These are phyloP conservation scores for Cinnamomum chago DNA, from an alignment of 164 flowering plant genomes.

Conservation along the genomic window DNA sequence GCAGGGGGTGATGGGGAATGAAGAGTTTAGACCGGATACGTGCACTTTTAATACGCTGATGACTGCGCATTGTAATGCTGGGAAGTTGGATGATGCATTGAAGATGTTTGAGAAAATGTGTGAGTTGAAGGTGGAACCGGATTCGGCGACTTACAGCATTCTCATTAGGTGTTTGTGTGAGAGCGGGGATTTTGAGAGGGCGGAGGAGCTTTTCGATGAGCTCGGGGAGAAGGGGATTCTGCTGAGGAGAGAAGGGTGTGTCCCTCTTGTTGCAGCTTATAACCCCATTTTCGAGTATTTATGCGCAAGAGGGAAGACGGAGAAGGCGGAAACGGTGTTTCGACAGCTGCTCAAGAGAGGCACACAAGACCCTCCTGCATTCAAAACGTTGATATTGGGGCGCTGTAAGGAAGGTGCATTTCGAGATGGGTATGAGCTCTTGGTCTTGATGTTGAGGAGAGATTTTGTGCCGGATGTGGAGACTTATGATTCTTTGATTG, in stretches of 20 bases:
- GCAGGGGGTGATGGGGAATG: conserved; percentile 28
- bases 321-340: conserved; percentile 58
- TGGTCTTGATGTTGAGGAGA: conserved; percentile 68
- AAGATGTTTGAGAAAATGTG: conserved; percentile 48
- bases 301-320: conserved; percentile 54
- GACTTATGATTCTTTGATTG: conserved; percentile 46
- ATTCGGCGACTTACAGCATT: conserved; percentile 74
- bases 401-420: conserved; percentile 62
- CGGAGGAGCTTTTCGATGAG: conserved; percentile 65
- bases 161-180: conserved; percentile 57
- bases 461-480: conserved; percentile 58
- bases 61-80: conserved; percentile 53
- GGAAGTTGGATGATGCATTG: conserved; percentile 52
- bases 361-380: conserved; percentile 62
- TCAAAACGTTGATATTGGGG: conserved; percentile 63
- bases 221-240: conserved; percentile 45
- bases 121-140: conserved; percentile 41
- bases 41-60: conserved; percentile 81
- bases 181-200: conserved; percentile 40
- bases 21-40: conserved; percentile 63
- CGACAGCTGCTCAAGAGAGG: conserved; percentile 73
- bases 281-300: conserved; percentile 53
- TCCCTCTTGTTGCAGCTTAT: conserved; percentile 54
- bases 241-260: conserved; percentile 40
- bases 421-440: conserved; percentile 18